Percentiles rank a stretch among this genome's conserved stretches.
Evolutionary conservation across 2,329 filamentous ascomycete species (phyloP).

Genomic region (Xenoacremonium recifei): DNA sequence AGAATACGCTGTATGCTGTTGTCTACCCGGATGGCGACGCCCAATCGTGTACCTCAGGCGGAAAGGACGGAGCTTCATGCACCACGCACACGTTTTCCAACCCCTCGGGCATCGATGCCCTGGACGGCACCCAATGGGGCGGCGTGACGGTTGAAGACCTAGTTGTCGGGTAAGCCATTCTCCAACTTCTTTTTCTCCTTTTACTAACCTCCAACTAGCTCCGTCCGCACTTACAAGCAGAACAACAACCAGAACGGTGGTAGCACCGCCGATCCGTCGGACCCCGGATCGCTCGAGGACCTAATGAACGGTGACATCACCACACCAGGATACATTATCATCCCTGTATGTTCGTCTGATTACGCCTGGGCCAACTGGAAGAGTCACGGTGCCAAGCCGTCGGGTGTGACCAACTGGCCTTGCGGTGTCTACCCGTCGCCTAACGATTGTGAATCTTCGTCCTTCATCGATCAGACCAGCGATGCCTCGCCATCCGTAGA

Average conservation of each 20-base stretch:
- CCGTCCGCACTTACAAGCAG: conserved; percentile 12
- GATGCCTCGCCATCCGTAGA: conserved; percentile 30
- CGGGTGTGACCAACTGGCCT: conserved; percentile 28
- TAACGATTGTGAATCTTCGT: conserved; percentile 28
- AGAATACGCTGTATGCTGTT: too few species aligned
- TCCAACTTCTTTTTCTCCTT: too few species aligned
- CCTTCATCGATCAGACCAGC: conserved; percentile 33
- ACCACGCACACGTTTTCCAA: neutral
- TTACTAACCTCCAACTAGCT: conserved; percentile 1
- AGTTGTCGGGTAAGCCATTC: neutral
- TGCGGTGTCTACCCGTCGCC: conserved; percentile 28
- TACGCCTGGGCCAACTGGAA: conserved; percentile 33
- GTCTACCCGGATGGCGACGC: too few species aligned
- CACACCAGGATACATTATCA: conserved; percentile 33
- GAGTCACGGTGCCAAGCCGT: conserved; percentile 11
- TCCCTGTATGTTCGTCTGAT: conserved; percentile 37
- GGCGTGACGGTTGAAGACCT: neutral
- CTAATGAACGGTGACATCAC: conserved; percentile 29
- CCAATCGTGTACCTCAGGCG: too few species aligned
- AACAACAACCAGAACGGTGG: conserved; percentile 33
- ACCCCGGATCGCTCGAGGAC: conserved; percentile 18
- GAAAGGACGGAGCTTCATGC: too few species aligned
- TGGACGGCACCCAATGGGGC: neutral
- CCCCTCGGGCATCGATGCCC: neutral
- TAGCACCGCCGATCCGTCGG: conserved; percentile 18